These are phyloP conservation scores for Blakeslea trispora DNA, from an alignment of 371 early-diverging fungal species.

Conservation along the genomic window DNA sequence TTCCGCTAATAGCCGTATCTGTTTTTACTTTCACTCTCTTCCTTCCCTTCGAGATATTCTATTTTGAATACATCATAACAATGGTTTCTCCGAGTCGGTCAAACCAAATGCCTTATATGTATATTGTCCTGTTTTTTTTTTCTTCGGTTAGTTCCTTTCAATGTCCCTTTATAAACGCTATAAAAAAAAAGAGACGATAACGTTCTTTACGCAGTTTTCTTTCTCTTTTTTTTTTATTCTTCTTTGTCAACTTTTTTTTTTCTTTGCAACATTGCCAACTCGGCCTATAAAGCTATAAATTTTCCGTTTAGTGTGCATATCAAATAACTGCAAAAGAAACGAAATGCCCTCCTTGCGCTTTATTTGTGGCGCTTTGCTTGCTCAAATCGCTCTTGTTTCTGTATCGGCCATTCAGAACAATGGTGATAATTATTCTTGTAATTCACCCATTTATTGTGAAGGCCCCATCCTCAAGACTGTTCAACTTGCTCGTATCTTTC, in stretches of 20 bases:
- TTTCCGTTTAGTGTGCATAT: neutral
- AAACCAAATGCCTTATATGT: neutral
- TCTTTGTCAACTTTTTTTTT: too few relatives aligned
- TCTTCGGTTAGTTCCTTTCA: too few relatives aligned
- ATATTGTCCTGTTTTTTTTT: neutral
- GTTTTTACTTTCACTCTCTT: too few relatives aligned
- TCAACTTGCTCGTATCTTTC: conserved; percentile 59
- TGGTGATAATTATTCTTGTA: conserved; percentile 36
- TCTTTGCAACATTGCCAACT: too few relatives aligned
- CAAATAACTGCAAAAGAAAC: neutral
- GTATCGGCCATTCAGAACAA: conserved; percentile 7
- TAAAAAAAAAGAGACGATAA: neutral
- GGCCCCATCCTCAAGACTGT: conserved; percentile 62
- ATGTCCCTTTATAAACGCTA: neutral
- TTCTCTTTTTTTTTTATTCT: neutral
- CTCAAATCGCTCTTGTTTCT: conserved; percentile 9
- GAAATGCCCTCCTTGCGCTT: conserved; percentile 18
- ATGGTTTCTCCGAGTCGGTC: neutral
- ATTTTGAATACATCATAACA: neutral
- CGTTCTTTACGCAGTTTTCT: too few relatives aligned
- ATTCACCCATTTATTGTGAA: conserved; percentile 73
- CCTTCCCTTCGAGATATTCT: too few relatives aligned
- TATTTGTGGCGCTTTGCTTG: conserved; percentile 11
- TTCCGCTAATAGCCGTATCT: too few relatives aligned
- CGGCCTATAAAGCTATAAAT: neutral